Conservation (phyloP, 2,329 filamentous ascomycete genomes). For the Beauveria asiatica region DNA sequence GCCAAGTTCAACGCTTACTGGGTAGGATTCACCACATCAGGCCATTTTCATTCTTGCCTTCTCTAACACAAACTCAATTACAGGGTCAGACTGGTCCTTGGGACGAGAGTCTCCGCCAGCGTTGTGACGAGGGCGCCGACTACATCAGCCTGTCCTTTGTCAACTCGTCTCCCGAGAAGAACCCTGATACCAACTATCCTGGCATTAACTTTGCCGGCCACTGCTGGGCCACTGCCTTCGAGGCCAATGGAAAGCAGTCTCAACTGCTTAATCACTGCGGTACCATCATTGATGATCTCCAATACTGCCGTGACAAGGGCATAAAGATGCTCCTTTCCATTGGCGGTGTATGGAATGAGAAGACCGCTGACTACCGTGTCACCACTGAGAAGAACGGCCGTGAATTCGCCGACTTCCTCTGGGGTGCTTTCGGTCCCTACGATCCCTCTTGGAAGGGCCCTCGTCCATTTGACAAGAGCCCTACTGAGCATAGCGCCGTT, state of each 20-base stretch:
- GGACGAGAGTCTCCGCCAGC: conserved; percentile 22
- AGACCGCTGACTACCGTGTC: conserved; percentile 26
- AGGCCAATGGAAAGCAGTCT: conserved; percentile 18
- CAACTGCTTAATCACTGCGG: conserved; percentile 28
- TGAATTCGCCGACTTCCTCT: conserved; percentile 31
- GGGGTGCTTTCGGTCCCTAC: conserved; percentile 30
- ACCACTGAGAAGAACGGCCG: conserved; percentile 22
- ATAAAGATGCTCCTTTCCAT: conserved; percentile 36
- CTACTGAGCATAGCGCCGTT: conserved; percentile 20
- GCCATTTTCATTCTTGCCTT: background rate
- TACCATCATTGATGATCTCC: conserved; percentile 29
- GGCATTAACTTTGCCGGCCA: conserved; percentile 32
- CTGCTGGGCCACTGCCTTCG: conserved; percentile 23
- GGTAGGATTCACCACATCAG: conserved; percentile 19
- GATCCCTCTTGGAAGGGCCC: conserved; percentile 23
- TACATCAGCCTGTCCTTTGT: conserved; percentile 32
- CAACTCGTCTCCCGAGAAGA: conserved; percentile 29
- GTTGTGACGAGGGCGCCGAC: conserved; percentile 30
- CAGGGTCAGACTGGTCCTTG: conserved; percentile 27
- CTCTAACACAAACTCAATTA: background rate
- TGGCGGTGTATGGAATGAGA: conserved; percentile 24
- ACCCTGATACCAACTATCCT: conserved; percentile 23
- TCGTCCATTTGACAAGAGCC: conserved; percentile 29
- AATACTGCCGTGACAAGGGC: conserved; percentile 31
- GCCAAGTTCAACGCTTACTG: conserved; percentile 31